phyloP scores from a whole-genome alignment of 257 asterid species.

The Cynanchum wilfordii region DNA sequence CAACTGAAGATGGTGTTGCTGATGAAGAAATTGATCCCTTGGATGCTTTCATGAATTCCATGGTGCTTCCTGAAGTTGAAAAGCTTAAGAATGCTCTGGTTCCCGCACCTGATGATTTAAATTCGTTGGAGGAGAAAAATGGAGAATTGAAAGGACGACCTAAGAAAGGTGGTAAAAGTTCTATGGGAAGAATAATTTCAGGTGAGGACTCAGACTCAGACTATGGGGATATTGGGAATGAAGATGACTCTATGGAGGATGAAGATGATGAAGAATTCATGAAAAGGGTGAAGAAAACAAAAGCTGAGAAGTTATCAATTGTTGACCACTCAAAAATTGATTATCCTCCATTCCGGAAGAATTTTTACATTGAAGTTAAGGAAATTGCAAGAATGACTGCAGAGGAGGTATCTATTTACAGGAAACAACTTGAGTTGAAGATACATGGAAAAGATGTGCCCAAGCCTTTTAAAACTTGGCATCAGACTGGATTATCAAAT shows the following conservation, averaged over 20 bases:
- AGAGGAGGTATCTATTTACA: constrained; percentile 7
- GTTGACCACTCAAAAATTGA: constrained; percentile 9
- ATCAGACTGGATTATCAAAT: constrained; percentile 7
- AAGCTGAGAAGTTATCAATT: constrained; percentile 2
- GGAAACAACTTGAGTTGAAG: constrained; percentile 2
- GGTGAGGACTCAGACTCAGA: constrained; percentile 9
- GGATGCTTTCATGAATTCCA: constrained; percentile 11
- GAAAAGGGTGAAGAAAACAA: constrained; percentile 9
- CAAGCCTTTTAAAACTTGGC: neutral
- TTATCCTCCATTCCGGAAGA: constrained; percentile 1
- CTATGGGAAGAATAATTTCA: constrained; percentile 1
- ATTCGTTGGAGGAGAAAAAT: constrained; percentile 28
- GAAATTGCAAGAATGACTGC: constrained; percentile 2
- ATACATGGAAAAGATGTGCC: constrained; percentile 7
- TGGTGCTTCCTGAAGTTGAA: constrained; percentile 10
- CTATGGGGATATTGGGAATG: constrained; percentile 6
- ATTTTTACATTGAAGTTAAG: constrained; percentile 5
- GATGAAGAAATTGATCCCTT: constrained; percentile 7
- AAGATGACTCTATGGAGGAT: constrained; percentile 6
- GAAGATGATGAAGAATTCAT: constrained; percentile 7
- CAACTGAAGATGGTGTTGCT: neutral
- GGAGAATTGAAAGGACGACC: constrained; percentile 22
- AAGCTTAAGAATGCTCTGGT: neutral
- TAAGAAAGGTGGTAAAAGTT: neutral
- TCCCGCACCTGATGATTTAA: neutral